These are phyloP conservation scores for Pseudocercospora cruenta DNA, from an alignment of 2,329 filamentous ascomycete genomes.

Conservation along the genomic window DNA sequence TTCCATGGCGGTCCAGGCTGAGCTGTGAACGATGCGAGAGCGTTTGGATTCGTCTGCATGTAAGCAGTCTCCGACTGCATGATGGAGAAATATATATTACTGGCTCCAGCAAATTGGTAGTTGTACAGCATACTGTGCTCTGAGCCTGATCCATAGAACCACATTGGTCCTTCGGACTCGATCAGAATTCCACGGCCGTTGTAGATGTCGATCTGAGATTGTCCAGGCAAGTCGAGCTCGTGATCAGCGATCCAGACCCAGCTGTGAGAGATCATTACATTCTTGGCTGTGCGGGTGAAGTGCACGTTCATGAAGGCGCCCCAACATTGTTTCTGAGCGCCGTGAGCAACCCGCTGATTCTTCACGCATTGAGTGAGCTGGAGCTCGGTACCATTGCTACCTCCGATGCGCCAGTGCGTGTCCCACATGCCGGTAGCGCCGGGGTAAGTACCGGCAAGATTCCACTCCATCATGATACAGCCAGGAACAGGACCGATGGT, in stretches of 20 bases:
- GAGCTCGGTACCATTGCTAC: conserved; percentile 58
- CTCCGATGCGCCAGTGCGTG: conserved; percentile 78
- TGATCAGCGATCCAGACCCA: conserved; percentile 96
- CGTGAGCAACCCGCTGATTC: conserved; percentile 60
- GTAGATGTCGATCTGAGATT: conserved; percentile 79
- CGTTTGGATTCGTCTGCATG: conserved; percentile 81
- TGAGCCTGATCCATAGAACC: conserved; percentile 68
- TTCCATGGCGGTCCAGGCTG: conserved; percentile 55
- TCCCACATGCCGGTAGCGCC: conserved; percentile 86
- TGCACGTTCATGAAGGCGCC: conserved; percentile 65
- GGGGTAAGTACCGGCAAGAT: conserved; percentile 67
- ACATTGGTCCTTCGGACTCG: conserved; percentile 56
- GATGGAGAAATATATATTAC: conserved; percentile 77
- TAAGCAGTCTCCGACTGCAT: conserved; percentile 89
- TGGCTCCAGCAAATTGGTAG: conserved; percentile 79
- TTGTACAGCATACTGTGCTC: conserved; percentile 70
- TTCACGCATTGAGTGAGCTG: conserved; percentile 79
- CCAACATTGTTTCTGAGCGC: conserved; percentile 62
- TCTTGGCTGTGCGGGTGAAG: conserved; percentile 58
- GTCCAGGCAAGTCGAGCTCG: conserved; percentile 74
- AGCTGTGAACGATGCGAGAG: conserved; percentile 65
- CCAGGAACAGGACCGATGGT: conserved; percentile 81
- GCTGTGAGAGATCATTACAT: conserved; percentile 78
- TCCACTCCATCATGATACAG: conserved; percentile 89
- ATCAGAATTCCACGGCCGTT: conserved; percentile 81